These are phyloP conservation scores for Candolleomyces eurysporus DNA, from an alignment of 768 basidiomycete genomes.

Conservation along the genomic window DNA sequence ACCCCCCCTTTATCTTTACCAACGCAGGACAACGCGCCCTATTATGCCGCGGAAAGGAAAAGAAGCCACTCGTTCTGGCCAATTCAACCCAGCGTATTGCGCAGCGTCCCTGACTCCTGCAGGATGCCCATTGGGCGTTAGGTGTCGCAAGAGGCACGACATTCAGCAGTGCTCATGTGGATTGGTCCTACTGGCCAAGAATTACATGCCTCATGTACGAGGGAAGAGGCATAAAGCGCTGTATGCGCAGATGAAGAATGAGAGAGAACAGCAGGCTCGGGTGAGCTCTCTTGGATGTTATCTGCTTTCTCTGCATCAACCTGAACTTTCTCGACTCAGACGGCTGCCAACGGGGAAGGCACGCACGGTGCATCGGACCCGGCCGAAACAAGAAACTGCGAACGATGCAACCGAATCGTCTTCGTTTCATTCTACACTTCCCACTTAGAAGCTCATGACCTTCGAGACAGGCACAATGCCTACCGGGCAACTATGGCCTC, in stretches of 20 bases:
- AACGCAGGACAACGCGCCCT: background rate
- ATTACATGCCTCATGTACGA: slow-evolving; percentile 22
- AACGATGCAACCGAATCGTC: slow-evolving; percentile 23
- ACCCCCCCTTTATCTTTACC: no score
- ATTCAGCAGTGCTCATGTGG: slow-evolving; percentile 36
- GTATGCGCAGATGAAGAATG: slow-evolving; percentile 9
- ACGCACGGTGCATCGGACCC: background rate
- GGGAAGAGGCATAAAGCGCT: slow-evolving; percentile 27
- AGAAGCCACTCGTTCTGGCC: background rate
- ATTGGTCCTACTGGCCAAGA: slow-evolving; percentile 20
- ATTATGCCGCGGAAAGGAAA: background rate
- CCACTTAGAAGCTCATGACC: slow-evolving; percentile 29
- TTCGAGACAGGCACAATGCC: slow-evolving; percentile 25
- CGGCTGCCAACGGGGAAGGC: background rate
- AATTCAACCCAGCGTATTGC: slow-evolving; percentile 21
- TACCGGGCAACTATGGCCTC: slow-evolving; percentile 34
- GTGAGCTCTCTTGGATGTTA: background rate
- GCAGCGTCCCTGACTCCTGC: slow-evolving; percentile 20
- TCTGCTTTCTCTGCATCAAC: background rate
- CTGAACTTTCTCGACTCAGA: background rate
- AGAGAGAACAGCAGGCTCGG: background rate
- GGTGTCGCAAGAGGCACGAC: slow-evolving; percentile 34
- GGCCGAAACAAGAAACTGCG: slow-evolving; percentile 13
- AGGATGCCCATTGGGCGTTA: slow-evolving; percentile 24
- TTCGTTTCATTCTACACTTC: slow-evolving; percentile 17